Evolutionary conservation across 2,329 filamentous ascomycete genomes (phyloP), one percentile per base, ranked within the genome.

Genomic region (Neonectria ditissima): DNA sequence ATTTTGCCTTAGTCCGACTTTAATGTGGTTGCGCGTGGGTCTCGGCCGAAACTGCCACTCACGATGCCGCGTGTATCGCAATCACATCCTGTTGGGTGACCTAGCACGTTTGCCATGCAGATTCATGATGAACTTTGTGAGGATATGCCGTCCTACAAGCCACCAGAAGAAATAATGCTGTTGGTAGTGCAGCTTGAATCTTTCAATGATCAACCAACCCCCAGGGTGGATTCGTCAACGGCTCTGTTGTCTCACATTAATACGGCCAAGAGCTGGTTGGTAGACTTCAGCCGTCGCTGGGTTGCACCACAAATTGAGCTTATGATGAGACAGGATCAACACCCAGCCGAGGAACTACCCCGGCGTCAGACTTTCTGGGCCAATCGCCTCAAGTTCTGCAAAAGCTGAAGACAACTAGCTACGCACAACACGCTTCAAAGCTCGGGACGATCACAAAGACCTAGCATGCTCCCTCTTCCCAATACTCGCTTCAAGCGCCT

Each of bases 31-130:
- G 30, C 30, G n/a, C n/a, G n/a, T 28, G 6, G 18, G 44, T 47
- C 51, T 20, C 37, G 34, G 51, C 37, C 22, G 34, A n/a, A 54
- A 54, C 14, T 37, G 34, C 34, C 4, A 1, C 34, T 5, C 16
- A 55, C 24, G 11, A 28, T 7, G 54, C 55, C 55, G 55, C 45
- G 45, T 50, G 32, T 51, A 58, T 24, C 45, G 37, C 55, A 58
- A 51, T 58, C 45, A 58, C 28, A 43, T 59, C 55, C 55, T 43
- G 16, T 59, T 59, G 55, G 55, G 34, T 52, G 37, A 32, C 34
- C 55, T 45, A 10, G 18, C 24, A 24, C 39, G 28, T 2, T 45
- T 47, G 14, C 41, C 20, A 50, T 41, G 37, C 37, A 16, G 37
- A 41, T 7, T 10, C 37, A 41, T 41, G 37, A 41, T 41, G n/a